phyloP scores from a whole-genome alignment of 116 monocot genomes.

The Dioscorea cayenensis region DNA sequence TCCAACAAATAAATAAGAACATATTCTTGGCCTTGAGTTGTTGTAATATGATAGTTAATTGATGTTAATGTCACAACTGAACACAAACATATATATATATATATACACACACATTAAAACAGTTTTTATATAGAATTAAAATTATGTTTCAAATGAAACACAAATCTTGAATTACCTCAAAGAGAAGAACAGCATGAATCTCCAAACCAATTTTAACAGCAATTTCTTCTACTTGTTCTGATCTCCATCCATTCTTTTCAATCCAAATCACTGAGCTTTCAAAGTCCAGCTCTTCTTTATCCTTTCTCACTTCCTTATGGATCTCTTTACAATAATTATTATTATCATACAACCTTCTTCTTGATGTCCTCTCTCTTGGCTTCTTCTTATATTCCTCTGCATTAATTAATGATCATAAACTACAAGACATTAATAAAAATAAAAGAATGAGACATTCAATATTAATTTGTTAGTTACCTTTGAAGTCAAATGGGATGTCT shows the following conservation, averaged over 20 bases:
- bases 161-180: constrained; percentile 14
- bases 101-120: too few species aligned
- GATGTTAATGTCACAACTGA: too few species aligned
- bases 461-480: background rate
- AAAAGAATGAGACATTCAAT: too few species aligned
- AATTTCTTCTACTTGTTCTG: constrained; percentile 16
- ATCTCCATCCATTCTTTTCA: constrained; percentile 10
- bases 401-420: background rate
- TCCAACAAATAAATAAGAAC: too few species aligned
- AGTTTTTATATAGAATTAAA: too few species aligned
- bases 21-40: too few species aligned
- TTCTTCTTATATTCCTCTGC: constrained; percentile 3
- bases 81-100: too few species aligned
- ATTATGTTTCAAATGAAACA: background rate
- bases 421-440: background rate
- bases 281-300: constrained; percentile 6
- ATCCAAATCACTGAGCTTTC: constrained; percentile 26
- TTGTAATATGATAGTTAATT: too few species aligned
- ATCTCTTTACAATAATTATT: background rate
- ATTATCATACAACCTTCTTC: constrained; percentile 14
- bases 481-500: constrained; percentile 9
- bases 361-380: constrained; percentile 23
- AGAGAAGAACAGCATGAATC: constrained; percentile 25
- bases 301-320: background rate
- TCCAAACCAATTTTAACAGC: constrained; percentile 12